Percentiles rank a stretch among this genome's conserved stretches.
Evolutionary conservation across 495 filamentous ascomycete genomes (phyloP).

Genomic region (Penicillium goetzii): DNA sequence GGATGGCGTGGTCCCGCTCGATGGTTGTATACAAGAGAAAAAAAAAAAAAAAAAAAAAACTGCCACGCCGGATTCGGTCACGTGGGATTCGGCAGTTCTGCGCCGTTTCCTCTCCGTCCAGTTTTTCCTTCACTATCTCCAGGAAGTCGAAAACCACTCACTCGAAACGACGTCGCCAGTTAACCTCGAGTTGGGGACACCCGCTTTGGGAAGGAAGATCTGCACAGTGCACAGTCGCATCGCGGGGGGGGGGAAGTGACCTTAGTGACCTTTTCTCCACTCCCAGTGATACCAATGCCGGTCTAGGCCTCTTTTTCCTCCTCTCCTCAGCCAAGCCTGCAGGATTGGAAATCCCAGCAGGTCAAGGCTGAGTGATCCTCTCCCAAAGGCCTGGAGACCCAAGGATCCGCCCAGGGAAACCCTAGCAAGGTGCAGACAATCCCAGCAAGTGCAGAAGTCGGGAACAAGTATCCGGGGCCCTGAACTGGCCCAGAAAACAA

Average conservation of each 20-base stretch:
- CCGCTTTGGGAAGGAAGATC: constrained; percentile 12
- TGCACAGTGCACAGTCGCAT: constrained; percentile 21
- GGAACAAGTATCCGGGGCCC: constrained; percentile 5
- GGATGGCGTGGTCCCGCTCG: background rate
- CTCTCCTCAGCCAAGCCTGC: background rate
- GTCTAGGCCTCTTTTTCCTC: constrained; percentile 19
- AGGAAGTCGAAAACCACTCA: background rate
- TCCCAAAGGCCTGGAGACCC: background rate
- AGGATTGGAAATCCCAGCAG: background rate
- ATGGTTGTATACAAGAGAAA: background rate
- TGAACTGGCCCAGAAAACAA: background rate
- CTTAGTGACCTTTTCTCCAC: constrained; percentile 14
- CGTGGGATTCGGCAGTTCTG: constrained; percentile 1
- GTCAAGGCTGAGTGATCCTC: background rate
- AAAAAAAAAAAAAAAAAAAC: background rate
- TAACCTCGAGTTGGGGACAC: background rate
- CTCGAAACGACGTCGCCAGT: background rate
- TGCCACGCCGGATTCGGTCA: constrained; percentile 10
- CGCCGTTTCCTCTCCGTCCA: background rate
- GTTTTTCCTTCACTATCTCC: background rate
- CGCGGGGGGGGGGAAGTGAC: constrained; percentile 23
- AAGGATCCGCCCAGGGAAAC: background rate
- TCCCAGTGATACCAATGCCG: constrained; percentile 13
- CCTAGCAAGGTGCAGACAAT: background rate
- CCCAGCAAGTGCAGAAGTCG: background rate